A percentile compares a stretch with the other conserved stretches of the same genome.
Evolutionary conservation across 2,329 filamentous ascomycete genomes (phyloP).

Genomic region (Didymella arachidicola): DNA sequence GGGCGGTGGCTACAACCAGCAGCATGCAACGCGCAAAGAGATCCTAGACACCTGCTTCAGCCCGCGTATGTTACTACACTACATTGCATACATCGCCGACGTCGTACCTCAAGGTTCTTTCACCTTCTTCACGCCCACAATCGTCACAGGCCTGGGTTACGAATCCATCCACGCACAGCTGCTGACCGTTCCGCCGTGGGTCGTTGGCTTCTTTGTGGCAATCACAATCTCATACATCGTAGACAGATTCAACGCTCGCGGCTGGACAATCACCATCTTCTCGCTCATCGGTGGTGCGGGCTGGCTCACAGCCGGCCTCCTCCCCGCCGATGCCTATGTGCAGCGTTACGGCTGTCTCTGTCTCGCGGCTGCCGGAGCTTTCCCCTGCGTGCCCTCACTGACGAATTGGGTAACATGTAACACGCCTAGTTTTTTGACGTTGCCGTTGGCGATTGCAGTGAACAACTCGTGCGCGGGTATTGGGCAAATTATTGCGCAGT

Average conservation of each 20-base stretch:
- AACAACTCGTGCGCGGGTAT: constrained; percentile 51
- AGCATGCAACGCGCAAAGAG: constrained; percentile 48
- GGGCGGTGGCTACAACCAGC: constrained; percentile 50
- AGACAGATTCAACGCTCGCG: constrained; percentile 29
- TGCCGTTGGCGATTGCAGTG: constrained; percentile 50
- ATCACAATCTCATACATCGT: constrained; percentile 36
- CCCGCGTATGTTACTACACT: constrained; percentile 52
- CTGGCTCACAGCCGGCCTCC: constrained; percentile 44
- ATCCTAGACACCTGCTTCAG: constrained; percentile 49
- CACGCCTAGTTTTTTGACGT: constrained; percentile 48
- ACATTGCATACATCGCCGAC: constrained; percentile 37
- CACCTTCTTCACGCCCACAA: constrained; percentile 57
- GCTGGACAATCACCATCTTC: constrained; percentile 32
- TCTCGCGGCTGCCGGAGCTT: constrained; percentile 50
- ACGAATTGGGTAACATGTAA: constrained; percentile 53
- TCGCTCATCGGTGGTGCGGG: constrained; percentile 42
- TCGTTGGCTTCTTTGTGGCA: constrained; percentile 44
- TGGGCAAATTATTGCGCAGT: constrained; percentile 52
- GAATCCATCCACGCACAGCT: constrained; percentile 51
- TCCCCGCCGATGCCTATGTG: constrained; percentile 33
- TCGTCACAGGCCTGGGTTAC: constrained; percentile 55
- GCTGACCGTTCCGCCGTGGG: constrained; percentile 51
- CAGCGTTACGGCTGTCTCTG: constrained; percentile 50
- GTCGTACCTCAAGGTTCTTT: constrained; percentile 43
- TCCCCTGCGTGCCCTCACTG: constrained; percentile 48